A percentile compares a stretch with the other conserved stretches of the same genome.
Conservation (phyloP, 2,329 filamentous ascomycete species). For the Xylaria sp. region DNA sequence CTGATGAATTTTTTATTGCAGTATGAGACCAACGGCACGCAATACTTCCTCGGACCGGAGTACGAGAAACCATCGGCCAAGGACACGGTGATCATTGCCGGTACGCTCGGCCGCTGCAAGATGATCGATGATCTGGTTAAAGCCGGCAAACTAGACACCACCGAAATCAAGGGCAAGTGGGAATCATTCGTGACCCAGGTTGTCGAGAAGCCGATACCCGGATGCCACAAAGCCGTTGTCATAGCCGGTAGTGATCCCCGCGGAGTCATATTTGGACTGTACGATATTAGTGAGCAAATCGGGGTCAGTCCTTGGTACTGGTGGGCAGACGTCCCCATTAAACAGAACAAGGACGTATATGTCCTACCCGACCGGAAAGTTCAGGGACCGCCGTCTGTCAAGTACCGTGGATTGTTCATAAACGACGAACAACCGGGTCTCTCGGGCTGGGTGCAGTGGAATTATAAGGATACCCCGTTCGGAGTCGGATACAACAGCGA, state of each 20-base stretch:
- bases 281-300: conserved; percentile 68
- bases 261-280: conserved; percentile 61
- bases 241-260: conserved; percentile 59
- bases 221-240: conserved; percentile 54
- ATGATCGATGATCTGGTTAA: conserved; percentile 55
- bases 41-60: conserved; percentile 41
- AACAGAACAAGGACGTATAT: conserved; percentile 49
- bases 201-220: conserved; percentile 52
- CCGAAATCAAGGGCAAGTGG: conserved; percentile 57
- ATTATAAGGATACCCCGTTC: conserved; percentile 40
- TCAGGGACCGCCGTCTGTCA: conserved; percentile 56
- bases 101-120: conserved; percentile 60
- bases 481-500: conserved; percentile 49
- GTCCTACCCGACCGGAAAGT: conserved; percentile 49
- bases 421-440: conserved; percentile 65
- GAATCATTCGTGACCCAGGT: conserved; percentile 61
- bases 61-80: conserved; percentile 38
- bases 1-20: conserved; percentile 20
- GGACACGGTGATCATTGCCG: conserved; percentile 60
- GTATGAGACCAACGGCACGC: conserved; percentile 40
- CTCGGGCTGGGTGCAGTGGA: conserved; percentile 56
- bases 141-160: conserved; percentile 52
- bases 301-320: conserved; percentile 67
- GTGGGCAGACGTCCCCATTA: conserved; percentile 58
- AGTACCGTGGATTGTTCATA: conserved; percentile 65